Percentiles rank a stretch among this genome's conserved stretches.
Conservation (phyloP, 2,329 filamentous ascomycete genomes). For the Dactylellina cionopaga region DNA sequence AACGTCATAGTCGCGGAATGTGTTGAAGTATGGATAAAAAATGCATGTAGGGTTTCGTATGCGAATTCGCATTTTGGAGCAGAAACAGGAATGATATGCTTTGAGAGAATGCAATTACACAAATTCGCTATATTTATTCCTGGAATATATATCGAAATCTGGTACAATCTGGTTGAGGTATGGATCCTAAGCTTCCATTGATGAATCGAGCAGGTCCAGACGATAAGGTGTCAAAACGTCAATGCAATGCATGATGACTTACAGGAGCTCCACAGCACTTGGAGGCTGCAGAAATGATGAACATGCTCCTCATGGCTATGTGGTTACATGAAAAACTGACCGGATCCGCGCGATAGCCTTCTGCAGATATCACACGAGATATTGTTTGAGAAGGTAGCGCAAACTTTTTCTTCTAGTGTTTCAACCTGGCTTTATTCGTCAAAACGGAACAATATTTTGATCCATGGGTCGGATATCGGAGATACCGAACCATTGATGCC, state of each 20-base stretch:
- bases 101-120: slow-evolving; percentile 4
- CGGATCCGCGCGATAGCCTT: background rate
- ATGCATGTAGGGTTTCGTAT: slow-evolving; percentile 16
- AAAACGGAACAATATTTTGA: no score
- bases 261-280: background rate
- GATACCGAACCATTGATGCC: no score
- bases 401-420: no score
- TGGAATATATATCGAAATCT: slow-evolving; percentile 20
- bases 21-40: slow-evolving; percentile 31
- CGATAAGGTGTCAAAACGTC: slow-evolving; percentile 11
- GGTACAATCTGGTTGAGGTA: slow-evolving; percentile 1
- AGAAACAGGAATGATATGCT: slow-evolving; percentile 24
- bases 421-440: no score
- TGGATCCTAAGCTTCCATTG: slow-evolving; percentile 22
- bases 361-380: background rate
- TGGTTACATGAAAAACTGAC: background rate
- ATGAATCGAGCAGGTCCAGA: slow-evolving; percentile 8
- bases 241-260: slow-evolving; percentile 9
- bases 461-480: no score
- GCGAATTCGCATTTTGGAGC: slow-evolving; percentile 6
- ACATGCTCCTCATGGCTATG: background rate
- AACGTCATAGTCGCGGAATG: slow-evolving; percentile 39
- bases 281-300: background rate
- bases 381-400: slow-evolving; percentile 17
- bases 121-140: slow-evolving; percentile 12